Evolutionary conservation across 2,329 filamentous ascomycete genomes (phyloP), one percentile per base, ranked within the genome.

Genomic region (Trichoderma pleuroti): DNA sequence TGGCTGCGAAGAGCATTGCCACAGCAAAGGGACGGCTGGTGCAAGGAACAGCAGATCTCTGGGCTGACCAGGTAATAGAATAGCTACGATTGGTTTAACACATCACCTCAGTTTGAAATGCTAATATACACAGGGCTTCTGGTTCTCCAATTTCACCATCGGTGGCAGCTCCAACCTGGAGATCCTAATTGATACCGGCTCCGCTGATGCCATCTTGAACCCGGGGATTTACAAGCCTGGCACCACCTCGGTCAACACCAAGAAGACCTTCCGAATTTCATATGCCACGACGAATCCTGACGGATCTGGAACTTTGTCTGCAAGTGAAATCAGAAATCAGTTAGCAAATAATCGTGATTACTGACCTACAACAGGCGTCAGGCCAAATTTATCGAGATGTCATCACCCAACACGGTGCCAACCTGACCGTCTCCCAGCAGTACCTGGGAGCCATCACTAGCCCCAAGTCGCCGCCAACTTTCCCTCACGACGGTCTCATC

Each of bases 221-320:
- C 74, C 74, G 4, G 72, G 72, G 10, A 28, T 72, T 34, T 75
- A 75, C 72, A 30, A 73, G 36, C 68, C 73, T 14, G 70, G 70
- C 21, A 28, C 70, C 5, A 49, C n/a, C 1, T 73, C 74, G 0
- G 26, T 68, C 12, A 42, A 74, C 21, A 68, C 70, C 4, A 32
- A 30, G 2, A 70, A 32, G 18, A 24, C 59, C 2, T 74, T 75
- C 52, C 21, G 28, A 11, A 73, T 74, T 39, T 57, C 73, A 28
- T 75, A 74, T 36, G 62, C 72, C 28, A 74, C 74, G 12, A 72
- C 72, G 2, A 74, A 74, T 57, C 73, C 73, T 14, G 71, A 75
- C 49, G 72, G 72, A n/a, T 68, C 69, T 7, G 72, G 73, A 9
- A 14, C 52, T 28, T 46, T 74, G 14, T 46, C 72, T 14, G 73